phyloP scores from a whole-genome alignment of 805 yeast genomes.

The Debaryomyces prosopidis region DNA sequence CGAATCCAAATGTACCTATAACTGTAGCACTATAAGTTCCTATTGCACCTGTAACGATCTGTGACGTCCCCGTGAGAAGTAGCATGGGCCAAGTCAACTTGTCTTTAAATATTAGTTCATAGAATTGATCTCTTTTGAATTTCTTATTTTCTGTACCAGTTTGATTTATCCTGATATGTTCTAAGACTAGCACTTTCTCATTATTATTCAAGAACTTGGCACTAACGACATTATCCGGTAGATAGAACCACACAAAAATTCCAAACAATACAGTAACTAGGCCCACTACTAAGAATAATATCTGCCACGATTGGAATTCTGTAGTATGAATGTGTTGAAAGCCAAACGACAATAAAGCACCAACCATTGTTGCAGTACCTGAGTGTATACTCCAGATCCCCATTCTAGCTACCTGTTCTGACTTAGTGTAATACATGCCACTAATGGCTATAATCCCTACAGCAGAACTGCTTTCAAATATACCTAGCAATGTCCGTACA shows the following conservation, averaged over 20 bases:
- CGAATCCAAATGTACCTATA: constrained; percentile 53
- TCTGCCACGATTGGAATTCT: constrained; percentile 56
- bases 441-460: constrained; percentile 59
- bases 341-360: constrained; percentile 45
- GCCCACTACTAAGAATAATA: constrained; percentile 59
- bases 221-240: constrained; percentile 51
- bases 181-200: constrained; percentile 44
- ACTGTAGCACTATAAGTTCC: constrained; percentile 55
- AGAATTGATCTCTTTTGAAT: constrained; percentile 45
- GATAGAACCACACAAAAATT: constrained; percentile 34
- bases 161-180: constrained; percentile 47
- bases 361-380: constrained; percentile 56
- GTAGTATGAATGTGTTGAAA: constrained; percentile 49
- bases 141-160: constrained; percentile 53
- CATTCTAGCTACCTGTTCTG: constrained; percentile 52
- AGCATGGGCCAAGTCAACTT: constrained; percentile 52
- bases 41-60: constrained; percentile 53
- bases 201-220: constrained; percentile 38
- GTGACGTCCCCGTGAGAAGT: constrained; percentile 44
- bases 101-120: constrained; percentile 47
- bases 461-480: constrained; percentile 55
- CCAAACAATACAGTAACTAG: constrained; percentile 53
- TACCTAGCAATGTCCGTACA: constrained; percentile 53
- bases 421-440: constrained; percentile 61
- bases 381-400: constrained; percentile 61